Base-by-base conservation (phyloP, 164 flowering plant species). In the Magnolia sinica region DNA sequence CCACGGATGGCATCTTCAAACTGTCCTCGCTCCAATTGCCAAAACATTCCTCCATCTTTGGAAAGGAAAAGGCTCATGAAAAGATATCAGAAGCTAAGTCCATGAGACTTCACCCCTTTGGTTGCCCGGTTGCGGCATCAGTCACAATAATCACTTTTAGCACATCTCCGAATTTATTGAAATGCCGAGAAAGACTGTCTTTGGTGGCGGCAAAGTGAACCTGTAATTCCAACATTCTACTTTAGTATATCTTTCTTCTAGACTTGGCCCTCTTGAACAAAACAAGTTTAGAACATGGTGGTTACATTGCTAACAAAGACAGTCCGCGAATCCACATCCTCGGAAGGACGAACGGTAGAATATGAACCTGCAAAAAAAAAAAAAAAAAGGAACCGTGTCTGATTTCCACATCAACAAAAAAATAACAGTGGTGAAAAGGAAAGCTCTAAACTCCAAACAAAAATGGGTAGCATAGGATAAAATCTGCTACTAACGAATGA, bases 131-230 rank as follows among this genome's bases (percentile, higher is more conserved):
- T 72, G 97, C 85, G 29, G 94, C 87, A 87, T 96, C 99, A 59
- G 89, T 91, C 74, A 91, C 78, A 73, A 92, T 91, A 27, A 90
- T 70, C 51, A 92, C 99, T 82, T 92, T 96, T 18, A 91, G 87
- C 55, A 96, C 98, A 77, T 92, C 97, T 1, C 98, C 99, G 81
- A 89, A 96, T 81, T 92, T 94, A 74, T 88, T 96, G 80, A 96
- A 94, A 85, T 94, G 97, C 68, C 91, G 87, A 74, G 95, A 92
- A 70, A 96, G 94, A 67, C 87, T 87, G 77, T 96, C 99, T 86
- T 94, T 94, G 63, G 97, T 91, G 55, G 99, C 98, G 77, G 90
- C 98, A 89, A 92, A 92, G 86, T 96, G 97, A 82, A 96, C 99
- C 99, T 96, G 85, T 61, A 52, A 81, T 75, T 16, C 73, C 31